Evolutionary conservation across 1,284 basidiomycete species (phyloP).

Genomic region (Hortiboletus rubellus): DNA sequence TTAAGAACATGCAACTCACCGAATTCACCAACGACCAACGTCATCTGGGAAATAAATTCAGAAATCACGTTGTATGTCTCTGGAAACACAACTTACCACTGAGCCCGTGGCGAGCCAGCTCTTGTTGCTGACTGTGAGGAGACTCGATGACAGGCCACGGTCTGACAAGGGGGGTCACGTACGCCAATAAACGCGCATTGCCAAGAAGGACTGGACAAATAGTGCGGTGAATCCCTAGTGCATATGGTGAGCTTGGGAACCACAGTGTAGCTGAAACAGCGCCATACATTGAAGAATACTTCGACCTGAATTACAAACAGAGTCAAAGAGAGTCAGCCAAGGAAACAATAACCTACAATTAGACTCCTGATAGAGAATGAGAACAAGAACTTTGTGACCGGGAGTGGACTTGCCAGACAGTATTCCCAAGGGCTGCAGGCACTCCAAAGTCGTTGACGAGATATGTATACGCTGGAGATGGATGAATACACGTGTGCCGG

Average conservation of each 20-base stretch:
- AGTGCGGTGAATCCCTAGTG: no score
- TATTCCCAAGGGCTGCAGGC: no score
- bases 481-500: no score
- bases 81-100: conserved; percentile 8
- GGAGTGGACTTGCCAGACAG: no score
- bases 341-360: no score
- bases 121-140: conserved; percentile 28
- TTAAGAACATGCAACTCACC: conserved; percentile 34
- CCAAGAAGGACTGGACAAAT: conserved; percentile 18
- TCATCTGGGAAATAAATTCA: conserved; percentile 11
- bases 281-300: conserved; percentile 39
- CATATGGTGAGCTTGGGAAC: no score
- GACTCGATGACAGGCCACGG: neutral
- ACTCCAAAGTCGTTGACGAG: no score
- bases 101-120: conserved; percentile 9
- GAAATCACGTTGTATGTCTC: neutral
- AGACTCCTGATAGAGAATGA: no score
- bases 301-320: conserved; percentile 27
- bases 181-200: conserved; percentile 30
- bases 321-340: neutral
- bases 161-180: neutral
- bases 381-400: no score
- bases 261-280: conserved; percentile 32
- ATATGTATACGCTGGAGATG: no score
- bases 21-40: conserved; percentile 51